phyloP scores from a whole-genome alignment of 225 moss, liverwort and hornwort species.

The Climacium dendroides region DNA sequence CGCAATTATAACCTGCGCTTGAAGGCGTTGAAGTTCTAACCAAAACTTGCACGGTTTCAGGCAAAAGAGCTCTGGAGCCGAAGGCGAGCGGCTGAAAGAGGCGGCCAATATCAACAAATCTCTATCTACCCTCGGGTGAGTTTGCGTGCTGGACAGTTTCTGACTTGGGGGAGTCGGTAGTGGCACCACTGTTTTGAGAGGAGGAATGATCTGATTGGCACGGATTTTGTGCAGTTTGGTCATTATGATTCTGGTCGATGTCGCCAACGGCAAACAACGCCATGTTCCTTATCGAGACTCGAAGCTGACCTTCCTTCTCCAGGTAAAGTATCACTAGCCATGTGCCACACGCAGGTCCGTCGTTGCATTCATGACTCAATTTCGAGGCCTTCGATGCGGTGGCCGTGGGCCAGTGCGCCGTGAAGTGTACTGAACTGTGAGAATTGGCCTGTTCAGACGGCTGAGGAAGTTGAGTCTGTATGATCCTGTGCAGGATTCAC shows the following conservation, averaged over 20 bases:
- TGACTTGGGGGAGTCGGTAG: not conserved
- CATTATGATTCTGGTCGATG: conserved; percentile 93
- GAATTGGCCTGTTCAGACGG: not conserved
- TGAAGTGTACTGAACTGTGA: not conserved
- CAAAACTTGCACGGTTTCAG: conserved; percentile 9
- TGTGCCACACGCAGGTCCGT: not conserved
- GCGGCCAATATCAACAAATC: conserved; percentile 99
- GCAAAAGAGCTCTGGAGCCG: conserved; percentile 88
- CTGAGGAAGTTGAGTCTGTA: not conserved
- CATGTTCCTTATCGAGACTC: conserved; percentile 97
- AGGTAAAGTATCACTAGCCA: conserved; percentile 23
- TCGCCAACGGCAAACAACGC: conserved; percentile 86
- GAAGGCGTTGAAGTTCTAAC: not conserved
- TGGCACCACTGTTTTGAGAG: not conserved
- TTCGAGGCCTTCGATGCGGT: not conserved
- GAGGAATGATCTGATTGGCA: not conserved
- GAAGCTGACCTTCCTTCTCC: conserved; percentile 87
- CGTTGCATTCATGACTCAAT: no score
- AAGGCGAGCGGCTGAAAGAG: conserved; percentile 94
- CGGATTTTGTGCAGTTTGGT: conserved; percentile 49
- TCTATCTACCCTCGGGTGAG: conserved; percentile 83
- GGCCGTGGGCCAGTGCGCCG: not conserved
- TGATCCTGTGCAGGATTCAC: conserved; percentile 56
- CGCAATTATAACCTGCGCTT: not conserved
- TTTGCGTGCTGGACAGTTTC: not conserved